phyloP scores from a whole-genome alignment of 2,329 filamentous ascomycete genomes.

The Sarocladium strictum region DNA sequence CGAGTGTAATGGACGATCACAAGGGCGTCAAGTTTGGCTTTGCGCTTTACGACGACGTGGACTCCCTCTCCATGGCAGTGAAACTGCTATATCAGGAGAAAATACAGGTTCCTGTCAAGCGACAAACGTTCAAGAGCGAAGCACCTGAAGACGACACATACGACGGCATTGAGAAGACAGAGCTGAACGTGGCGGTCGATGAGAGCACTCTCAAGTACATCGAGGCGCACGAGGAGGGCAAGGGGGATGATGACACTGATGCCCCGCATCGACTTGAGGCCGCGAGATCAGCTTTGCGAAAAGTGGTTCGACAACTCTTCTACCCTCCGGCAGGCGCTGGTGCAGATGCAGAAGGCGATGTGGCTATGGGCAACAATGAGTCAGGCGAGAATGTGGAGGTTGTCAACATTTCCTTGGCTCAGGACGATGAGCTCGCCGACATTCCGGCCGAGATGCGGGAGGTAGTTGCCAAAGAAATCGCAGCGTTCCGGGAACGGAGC shows the following conservation, averaged over 20 bases:
- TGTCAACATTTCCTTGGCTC: slow-evolving; percentile 78
- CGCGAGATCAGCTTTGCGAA: slow-evolving; percentile 61
- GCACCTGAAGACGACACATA: slow-evolving; percentile 38
- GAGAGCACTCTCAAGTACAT: slow-evolving; percentile 77
- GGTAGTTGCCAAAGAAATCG: slow-evolving; percentile 88
- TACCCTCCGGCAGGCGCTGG: slow-evolving; percentile 49
- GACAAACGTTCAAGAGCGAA: slow-evolving; percentile 51
- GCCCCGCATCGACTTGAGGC: slow-evolving; percentile 63
- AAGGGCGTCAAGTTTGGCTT: slow-evolving; percentile 89
- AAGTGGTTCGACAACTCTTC: slow-evolving; percentile 65
- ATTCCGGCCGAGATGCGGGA: slow-evolving; percentile 96
- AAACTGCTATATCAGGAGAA: slow-evolving; percentile 78
- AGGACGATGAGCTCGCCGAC: slow-evolving; percentile 90
- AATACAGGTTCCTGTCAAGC: slow-evolving; percentile 76
- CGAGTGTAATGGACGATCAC: slow-evolving; percentile 53
- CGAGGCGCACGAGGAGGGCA: slow-evolving; percentile 68
- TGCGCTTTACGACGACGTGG: slow-evolving; percentile 87
- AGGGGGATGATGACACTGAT: slow-evolving; percentile 52
- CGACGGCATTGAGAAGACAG: slow-evolving; percentile 60
- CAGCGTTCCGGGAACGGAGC: slow-evolving; percentile 87
- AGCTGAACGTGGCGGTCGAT: slow-evolving; percentile 71
- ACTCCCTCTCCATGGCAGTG: slow-evolving; percentile 78
- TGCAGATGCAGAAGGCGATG: slow-evolving; percentile 61
- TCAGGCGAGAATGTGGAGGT: slow-evolving; percentile 69
- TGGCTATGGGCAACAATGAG: slow-evolving; percentile 60